Conservation (phyloP, 2,329 filamentous ascomycete genomes). For the Fusarium lateritium region DNA sequence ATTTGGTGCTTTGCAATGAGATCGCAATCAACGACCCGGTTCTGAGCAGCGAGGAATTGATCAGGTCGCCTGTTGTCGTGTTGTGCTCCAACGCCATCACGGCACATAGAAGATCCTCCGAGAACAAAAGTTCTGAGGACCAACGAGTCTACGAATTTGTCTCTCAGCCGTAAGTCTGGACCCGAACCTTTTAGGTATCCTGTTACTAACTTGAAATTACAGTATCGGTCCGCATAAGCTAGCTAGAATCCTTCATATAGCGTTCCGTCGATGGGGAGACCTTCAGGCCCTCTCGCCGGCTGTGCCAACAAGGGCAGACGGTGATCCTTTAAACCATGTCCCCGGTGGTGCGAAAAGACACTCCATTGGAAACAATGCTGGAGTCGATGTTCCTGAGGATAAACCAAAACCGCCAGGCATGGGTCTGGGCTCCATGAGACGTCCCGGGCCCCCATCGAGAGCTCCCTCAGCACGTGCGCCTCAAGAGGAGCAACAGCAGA, state of each 20-base stretch:
- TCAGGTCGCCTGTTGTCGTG: slow-evolving; percentile 49
- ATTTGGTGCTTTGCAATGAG: slow-evolving; percentile 49
- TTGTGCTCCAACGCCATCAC: slow-evolving; percentile 53
- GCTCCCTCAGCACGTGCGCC: neutral
- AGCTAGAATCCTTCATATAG: slow-evolving; percentile 51
- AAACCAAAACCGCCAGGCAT: neutral
- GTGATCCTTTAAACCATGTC: neutral
- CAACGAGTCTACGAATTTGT: slow-evolving; percentile 55
- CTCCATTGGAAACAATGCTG: neutral
- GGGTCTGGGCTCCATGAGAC: slow-evolving; percentile 3
- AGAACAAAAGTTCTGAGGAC: slow-evolving; percentile 31
- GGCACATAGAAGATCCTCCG: slow-evolving; percentile 48
- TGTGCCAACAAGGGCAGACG: neutral
- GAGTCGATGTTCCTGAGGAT: neutral
- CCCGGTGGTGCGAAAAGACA: neutral
- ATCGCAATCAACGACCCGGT: slow-evolving; percentile 19
- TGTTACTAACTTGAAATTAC: slow-evolving; percentile 1
- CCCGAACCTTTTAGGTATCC: no score
- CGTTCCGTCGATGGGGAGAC: slow-evolving; percentile 49
- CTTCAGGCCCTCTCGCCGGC: slow-evolving; percentile 24
- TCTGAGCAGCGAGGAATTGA: slow-evolving; percentile 15
- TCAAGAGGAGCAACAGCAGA: neutral
- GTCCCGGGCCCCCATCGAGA: slow-evolving; percentile 5
- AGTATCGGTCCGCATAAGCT: slow-evolving; percentile 58
- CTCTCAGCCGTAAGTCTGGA: slow-evolving; percentile 55